phyloP scores from a whole-genome alignment of 1,139 yeast species.

The Blastobotrys malaysiensis region DNA sequence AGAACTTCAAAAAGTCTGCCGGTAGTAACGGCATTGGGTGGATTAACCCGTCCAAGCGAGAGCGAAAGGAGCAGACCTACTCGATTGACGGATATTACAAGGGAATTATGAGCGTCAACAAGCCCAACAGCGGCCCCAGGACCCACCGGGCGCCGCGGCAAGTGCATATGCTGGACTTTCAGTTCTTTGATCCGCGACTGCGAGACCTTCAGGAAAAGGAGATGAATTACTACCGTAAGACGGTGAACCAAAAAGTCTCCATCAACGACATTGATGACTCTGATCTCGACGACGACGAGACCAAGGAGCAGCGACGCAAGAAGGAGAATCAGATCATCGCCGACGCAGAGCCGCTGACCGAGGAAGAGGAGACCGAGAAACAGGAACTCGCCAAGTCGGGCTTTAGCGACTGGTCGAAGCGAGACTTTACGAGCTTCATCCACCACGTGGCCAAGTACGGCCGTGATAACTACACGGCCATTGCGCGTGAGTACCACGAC shows the following conservation, averaged over 20 bases:
- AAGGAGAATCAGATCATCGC: slow-evolving; percentile 57
- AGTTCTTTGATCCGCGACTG: slow-evolving; percentile 70
- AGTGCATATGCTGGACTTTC: slow-evolving; percentile 64
- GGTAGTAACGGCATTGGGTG: slow-evolving; percentile 45
- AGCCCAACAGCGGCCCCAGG: slow-evolving; percentile 40
- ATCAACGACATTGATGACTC: slow-evolving; percentile 37
- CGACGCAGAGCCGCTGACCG: slow-evolving; percentile 60
- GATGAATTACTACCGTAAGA: slow-evolving; percentile 66
- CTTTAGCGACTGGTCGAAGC: slow-evolving; percentile 77
- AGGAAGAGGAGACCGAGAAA: slow-evolving; percentile 66
- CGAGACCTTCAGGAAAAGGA: slow-evolving; percentile 69
- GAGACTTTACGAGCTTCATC: slow-evolving; percentile 83
- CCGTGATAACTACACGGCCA: slow-evolving; percentile 54
- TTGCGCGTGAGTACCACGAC: slow-evolving; percentile 57
- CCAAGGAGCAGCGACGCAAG: slow-evolving; percentile 52
- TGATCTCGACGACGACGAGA: slow-evolving; percentile 43
- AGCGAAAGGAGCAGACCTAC: slow-evolving; percentile 83
- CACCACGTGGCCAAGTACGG: slow-evolving; percentile 84
- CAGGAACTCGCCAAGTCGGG: slow-evolving; percentile 56
- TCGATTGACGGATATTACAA: slow-evolving; percentile 86
- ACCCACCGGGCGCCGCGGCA: slow-evolving; percentile 52
- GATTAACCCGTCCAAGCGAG: slow-evolving; percentile 87
- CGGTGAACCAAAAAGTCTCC: slow-evolving; percentile 62
- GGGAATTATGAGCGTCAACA: slow-evolving; percentile 47
- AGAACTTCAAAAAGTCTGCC: slow-evolving; percentile 72